Evolutionary conservation across 2,329 filamentous ascomycete species (phyloP).

Genomic region (Thelonectria olida): DNA sequence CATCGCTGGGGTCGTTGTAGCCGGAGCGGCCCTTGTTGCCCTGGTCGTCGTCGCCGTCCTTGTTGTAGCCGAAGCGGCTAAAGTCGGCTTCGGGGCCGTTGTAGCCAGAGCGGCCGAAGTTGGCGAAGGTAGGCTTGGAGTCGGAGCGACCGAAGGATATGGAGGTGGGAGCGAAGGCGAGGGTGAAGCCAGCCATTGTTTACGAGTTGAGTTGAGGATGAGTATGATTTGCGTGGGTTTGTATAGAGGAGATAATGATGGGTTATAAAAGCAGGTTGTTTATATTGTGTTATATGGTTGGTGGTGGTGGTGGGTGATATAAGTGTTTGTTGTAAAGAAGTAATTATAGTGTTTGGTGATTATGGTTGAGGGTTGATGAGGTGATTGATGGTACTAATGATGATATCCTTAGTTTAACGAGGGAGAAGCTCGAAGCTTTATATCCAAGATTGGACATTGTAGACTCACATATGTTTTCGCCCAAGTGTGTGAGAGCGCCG

Average conservation of each 20-base stretch:
- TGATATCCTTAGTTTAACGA: constrained; percentile 7
- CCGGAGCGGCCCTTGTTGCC: constrained; percentile 53
- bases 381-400: constrained; percentile 8
- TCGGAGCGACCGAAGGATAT: constrained; percentile 35
- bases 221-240: background rate
- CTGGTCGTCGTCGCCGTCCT: constrained; percentile 41
- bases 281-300: background rate
- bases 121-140: constrained; percentile 38
- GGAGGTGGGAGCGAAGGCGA: constrained; percentile 37
- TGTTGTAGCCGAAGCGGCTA: constrained; percentile 35
- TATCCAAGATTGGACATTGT: constrained; percentile 1
- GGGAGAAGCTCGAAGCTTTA: constrained; percentile 16
- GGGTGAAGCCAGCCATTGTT: constrained; percentile 44
- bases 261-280: background rate
- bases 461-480: no score
- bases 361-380: background rate
- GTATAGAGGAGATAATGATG: background rate
- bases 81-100: constrained; percentile 50
- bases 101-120: constrained; percentile 55
- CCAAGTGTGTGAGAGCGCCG: background rate
- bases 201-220: constrained; percentile 8
- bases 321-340: background rate
- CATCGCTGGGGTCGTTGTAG: constrained; percentile 52
- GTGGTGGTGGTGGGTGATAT: background rate
- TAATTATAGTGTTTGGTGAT: constrained; percentile 1